phyloP scores from a whole-genome alignment of 768 basidiomycete genomes.

The Clavulina sp. region DNA sequence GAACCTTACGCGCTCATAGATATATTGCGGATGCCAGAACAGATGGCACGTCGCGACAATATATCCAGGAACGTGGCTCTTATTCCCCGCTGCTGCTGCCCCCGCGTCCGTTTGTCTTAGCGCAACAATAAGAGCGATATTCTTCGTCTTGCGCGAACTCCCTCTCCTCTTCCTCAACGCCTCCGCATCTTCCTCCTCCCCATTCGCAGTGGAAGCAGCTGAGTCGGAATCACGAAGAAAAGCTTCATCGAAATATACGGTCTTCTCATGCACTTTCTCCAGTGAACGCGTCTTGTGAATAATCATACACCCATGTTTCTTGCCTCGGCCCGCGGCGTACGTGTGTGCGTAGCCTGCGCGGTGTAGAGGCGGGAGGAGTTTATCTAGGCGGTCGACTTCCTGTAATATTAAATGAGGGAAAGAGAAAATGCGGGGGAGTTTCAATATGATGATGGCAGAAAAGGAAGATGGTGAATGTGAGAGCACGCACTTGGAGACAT shows the following conservation, averaged over 20 bases:
- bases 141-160: constrained; percentile 52
- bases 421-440: background rate
- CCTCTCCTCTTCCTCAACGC: constrained; percentile 28
- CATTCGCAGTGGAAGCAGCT: background rate
- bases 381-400: constrained; percentile 78
- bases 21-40: constrained; percentile 86
- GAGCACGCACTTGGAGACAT: constrained; percentile 59
- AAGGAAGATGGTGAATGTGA: background rate
- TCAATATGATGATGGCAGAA: background rate
- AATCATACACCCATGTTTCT: constrained; percentile 77
- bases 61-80: constrained; percentile 22
- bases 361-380: constrained; percentile 48
- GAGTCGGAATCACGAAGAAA: constrained; percentile 24
- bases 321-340: constrained; percentile 51
- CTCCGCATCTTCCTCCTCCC: too few species aligned
- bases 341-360: constrained; percentile 44
- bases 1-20: constrained; percentile 69
- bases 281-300: constrained; percentile 44
- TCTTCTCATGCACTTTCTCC: constrained; percentile 26
- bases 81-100: constrained; percentile 1
- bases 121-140: constrained; percentile 62
- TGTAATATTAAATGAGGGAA: constrained; percentile 18
- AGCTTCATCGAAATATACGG: constrained; percentile 55
- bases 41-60: constrained; percentile 80
- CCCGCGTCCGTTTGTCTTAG: constrained; percentile 29